Evolutionary conservation across 805 yeast genomes (phyloP).

Genomic region (Kodamaea sagamina): DNA sequence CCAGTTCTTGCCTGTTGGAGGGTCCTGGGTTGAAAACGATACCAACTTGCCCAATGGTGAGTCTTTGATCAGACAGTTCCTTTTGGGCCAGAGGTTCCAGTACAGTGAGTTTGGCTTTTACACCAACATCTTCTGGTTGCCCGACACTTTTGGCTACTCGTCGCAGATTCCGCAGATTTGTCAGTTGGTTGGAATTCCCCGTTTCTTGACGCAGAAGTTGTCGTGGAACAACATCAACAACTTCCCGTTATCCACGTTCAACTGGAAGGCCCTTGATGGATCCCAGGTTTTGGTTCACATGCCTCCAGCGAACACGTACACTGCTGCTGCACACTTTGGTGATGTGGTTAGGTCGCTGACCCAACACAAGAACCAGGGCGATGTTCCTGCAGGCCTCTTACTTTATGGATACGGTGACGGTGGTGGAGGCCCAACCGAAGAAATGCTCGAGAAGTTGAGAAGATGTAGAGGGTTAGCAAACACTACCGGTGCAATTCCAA

Average conservation of each 20-base stretch:
- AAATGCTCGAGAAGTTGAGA: conserved; percentile 89
- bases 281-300: conserved; percentile 92
- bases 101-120: conserved; percentile 75
- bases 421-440: conserved; percentile 97
- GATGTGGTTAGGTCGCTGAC: conserved; percentile 79
- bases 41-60: conserved; percentile 96
- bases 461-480: conserved; percentile 87
- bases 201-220: conserved; percentile 87
- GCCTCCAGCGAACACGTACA: conserved; percentile 97
- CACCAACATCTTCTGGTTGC: conserved; percentile 86
- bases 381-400: conserved; percentile 77
- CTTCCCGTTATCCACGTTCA: conserved; percentile 88
- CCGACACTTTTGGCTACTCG: conserved; percentile 96
- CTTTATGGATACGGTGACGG: conserved; percentile 96
- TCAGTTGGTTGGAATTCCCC: conserved; percentile 79
- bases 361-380: conserved; percentile 82
- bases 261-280: conserved; percentile 95
- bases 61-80: conserved; percentile 81
- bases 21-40: conserved; percentile 97
- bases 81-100: conserved; percentile 87
- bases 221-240: conserved; percentile 95
- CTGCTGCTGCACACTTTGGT: conserved; percentile 90
- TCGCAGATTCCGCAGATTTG: conserved; percentile 94
- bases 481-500: conserved; percentile 77
- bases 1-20: conserved; percentile 89